Evolutionary conservation across 2,329 filamentous ascomycete genomes (phyloP).

Genomic region (Talaromyces verruculosus): DNA sequence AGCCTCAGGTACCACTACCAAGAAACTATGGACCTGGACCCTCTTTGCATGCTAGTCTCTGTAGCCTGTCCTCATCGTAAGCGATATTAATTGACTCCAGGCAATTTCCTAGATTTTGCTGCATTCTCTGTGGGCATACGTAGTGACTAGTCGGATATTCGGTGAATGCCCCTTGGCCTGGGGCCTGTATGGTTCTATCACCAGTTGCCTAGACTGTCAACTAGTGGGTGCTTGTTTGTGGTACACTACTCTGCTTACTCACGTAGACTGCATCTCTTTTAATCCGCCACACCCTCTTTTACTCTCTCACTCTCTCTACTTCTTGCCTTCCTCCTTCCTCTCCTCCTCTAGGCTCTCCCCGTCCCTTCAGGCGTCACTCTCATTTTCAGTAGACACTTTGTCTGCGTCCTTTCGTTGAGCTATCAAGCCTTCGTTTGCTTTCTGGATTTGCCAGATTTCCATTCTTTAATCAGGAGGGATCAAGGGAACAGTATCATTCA

Average conservation of each 20-base stretch:
- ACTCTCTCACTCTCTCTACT: background rate
- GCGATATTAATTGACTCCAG: background rate
- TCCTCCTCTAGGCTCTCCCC: background rate
- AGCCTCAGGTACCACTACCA: background rate
- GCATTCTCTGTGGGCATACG: background rate
- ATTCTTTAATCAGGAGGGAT: conserved; percentile 35
- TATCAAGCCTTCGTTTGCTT: conserved; percentile 30
- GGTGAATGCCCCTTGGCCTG: conserved; percentile 1
- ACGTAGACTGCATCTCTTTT: conserved; percentile 3
- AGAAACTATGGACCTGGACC: background rate
- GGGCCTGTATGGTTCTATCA: background rate
- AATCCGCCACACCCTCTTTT: conserved; percentile 7
- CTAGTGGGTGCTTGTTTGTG: background rate
- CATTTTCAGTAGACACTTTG: conserved; percentile 31
- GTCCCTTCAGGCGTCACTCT: conserved; percentile 12
- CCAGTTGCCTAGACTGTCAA: background rate
- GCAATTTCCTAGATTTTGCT: background rate
- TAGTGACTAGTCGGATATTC: conserved; percentile 1
- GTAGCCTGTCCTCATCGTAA: background rate
- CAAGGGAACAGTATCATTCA: conserved; percentile 16
- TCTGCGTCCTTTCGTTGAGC: conserved; percentile 59
- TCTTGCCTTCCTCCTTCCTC: conserved; percentile 4
- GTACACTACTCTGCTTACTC: background rate
- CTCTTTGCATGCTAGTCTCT: conserved; percentile 1
- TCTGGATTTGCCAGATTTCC: conserved; percentile 40